Base-by-base conservation (phyloP, 2,329 filamentous ascomycete species). In the Stagonosporopsis tanaceti region DNA sequence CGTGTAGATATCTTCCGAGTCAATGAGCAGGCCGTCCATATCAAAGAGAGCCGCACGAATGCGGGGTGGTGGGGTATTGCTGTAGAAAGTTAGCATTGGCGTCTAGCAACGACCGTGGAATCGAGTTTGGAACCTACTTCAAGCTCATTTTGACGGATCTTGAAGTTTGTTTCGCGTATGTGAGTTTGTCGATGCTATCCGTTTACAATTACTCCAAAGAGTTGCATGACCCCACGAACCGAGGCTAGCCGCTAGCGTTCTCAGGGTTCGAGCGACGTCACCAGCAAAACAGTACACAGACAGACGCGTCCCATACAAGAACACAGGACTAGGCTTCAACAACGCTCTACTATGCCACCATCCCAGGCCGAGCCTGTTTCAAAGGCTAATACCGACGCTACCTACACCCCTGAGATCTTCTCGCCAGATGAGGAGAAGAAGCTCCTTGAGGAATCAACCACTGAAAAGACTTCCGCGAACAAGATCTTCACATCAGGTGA, bases 1-100 rank as follows among this genome's bases (percentile, higher is more conserved):
- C 0, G 92, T 95, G 82, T 98, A 98, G 57, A 87, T 81, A 72
- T 98, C 95, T 81, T 98, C 95, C 32, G 91, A 93, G 78, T 98
- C 89, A 73, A 99, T 90, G 20, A 99, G 86, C 34, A 99, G 89
- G 59, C 95, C 95, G 78, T 99, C 95, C 93, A 98, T 97, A 82
- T 99, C 95, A 77, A 99, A 98, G 64, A 99, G 88, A 78, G 93
- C 97, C 66, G 94, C 95, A 67, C 93, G 86, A 57, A 98, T 84
- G 87, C 20, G 91, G 90, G 76, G 93, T 88, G 73, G 68, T 53
- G 67, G 62, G 59, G 61, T 61, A 14, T 44, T 65, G 40, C 63
- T 63, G 17, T 6, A 11, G 30, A 15, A 9, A 22, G 27, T 57
- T 5, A 57, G 45, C 32, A 40, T 39, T 34, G 54, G 54, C 42